Base-by-base conservation (phyloP, 768 basidiomycete genomes). In the Mycena polygramma region DNA sequence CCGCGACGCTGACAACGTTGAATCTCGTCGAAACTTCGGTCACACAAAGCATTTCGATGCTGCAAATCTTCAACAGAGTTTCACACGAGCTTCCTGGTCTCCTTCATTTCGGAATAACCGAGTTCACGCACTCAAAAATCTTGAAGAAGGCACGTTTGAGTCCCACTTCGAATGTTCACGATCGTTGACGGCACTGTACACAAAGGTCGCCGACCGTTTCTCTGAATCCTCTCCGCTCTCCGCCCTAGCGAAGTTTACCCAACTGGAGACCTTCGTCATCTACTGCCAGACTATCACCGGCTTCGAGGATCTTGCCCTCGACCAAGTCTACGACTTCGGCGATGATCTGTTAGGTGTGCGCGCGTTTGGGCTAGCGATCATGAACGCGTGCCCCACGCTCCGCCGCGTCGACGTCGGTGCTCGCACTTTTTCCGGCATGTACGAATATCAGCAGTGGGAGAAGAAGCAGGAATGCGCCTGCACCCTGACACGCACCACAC, bases 1-100 rank as follows among this genome's bases (percentile, higher is more conserved):
- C 71, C 7, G 61, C 66, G 49, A 60, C 71, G 19, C 22, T 72
- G 57, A 72, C 63, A 39, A 71, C 66, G 1, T 4, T 72, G 57
- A 64, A 72, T 36, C 14, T 72, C 61, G 15, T 57, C 14, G 58
- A 71, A 41, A 24, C 10, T 20, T 0, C 19, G 15, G 30, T 71
- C 46, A 17, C 7, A 13, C 35, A 2, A 0, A 30, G 0, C 8
- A 24, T 43, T 17, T 46, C 59, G 24, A 57, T 58, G 4, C n/a
- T 19, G 37, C 37, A 49, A 3, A 54, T 63, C 30, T 39, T 71
- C 60, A 45, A 55, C 8, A 24, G 4, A 46, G 20, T 71, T 24
- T 61, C 66, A 17, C 48, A 43, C 0, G 61, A 24, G 0, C 51
- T 68, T 0, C 70, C 70, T 37, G 20, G 19, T 24, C 62, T 71